Percentiles rank a stretch among this genome's conserved stretches.
Conservation (phyloP, 768 basidiomycete species). For the Leccinum variicolor region DNA sequence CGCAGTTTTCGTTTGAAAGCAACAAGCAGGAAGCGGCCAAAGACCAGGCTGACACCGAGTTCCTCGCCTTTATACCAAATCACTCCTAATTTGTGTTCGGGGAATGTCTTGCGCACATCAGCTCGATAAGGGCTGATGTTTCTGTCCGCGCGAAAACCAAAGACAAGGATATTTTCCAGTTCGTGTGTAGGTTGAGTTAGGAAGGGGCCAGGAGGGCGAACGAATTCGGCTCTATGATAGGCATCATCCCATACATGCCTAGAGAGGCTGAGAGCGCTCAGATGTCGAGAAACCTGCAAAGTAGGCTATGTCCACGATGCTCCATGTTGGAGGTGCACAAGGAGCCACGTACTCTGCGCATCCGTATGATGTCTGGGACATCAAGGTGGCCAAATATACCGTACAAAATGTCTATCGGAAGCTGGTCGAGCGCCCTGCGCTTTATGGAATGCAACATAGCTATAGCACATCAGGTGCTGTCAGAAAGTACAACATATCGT, state of each 20-base stretch:
- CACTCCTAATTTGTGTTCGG: not conserved
- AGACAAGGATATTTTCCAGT: slow-evolving; percentile 12
- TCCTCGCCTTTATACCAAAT: slow-evolving; percentile 5
- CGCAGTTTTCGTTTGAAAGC: slow-evolving; percentile 10
- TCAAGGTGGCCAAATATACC: slow-evolving; percentile 12
- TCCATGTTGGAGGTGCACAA: not conserved
- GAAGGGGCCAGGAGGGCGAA: slow-evolving; percentile 18
- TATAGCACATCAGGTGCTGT: too few species aligned
- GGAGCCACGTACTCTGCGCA: slow-evolving; percentile 14
- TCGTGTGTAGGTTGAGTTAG: slow-evolving; percentile 10
- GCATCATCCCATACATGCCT: slow-evolving; percentile 15
- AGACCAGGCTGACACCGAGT: not conserved
- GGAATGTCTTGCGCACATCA: not conserved
- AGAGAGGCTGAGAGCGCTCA: slow-evolving; percentile 3
- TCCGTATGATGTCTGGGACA: slow-evolving; percentile 14
- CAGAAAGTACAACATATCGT: too few species aligned
- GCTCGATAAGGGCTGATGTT: not conserved
- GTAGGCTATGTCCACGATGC: not conserved
- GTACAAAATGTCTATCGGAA: slow-evolving; percentile 13
- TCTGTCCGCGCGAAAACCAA: slow-evolving; percentile 4
- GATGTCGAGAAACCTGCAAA: slow-evolving; percentile 10
- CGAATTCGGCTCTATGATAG: slow-evolving; percentile 11
- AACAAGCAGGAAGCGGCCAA: slow-evolving; percentile 11
- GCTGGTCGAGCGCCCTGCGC: slow-evolving; percentile 2
- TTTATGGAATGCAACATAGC: too few species aligned